A percentile compares a stretch with the other conserved stretches of the same genome.
Conservation (phyloP, 2,329 filamentous ascomycete species). For the Epicoccum nigrum region DNA sequence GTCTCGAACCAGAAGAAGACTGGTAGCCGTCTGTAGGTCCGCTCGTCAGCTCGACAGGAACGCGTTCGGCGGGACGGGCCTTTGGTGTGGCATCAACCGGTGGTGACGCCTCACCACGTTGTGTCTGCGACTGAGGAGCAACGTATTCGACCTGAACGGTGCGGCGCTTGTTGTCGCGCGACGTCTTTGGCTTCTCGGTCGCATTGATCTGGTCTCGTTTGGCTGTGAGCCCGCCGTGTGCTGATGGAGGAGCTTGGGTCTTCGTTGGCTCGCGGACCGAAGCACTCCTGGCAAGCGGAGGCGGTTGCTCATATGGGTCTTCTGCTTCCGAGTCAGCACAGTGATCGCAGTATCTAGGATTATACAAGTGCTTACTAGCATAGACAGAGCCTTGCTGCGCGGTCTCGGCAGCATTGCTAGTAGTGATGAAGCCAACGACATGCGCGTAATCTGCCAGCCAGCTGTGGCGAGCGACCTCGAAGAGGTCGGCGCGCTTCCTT, state of each 20-base stretch:
- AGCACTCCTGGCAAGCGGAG: conserved; percentile 78
- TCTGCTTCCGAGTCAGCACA: conserved; percentile 39
- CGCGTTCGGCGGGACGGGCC: conserved; percentile 57
- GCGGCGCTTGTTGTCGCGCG: conserved; percentile 84
- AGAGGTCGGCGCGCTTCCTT: conserved; percentile 90
- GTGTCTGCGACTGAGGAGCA: conserved; percentile 83
- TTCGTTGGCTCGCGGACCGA: conserved; percentile 90
- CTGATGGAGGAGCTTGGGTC: conserved; percentile 56
- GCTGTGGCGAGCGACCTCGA: conserved; percentile 96
- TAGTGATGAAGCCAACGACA: conserved; percentile 95
- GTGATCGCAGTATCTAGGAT: background rate
- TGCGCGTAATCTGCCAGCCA: conserved; percentile 98
- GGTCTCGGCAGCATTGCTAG: conserved; percentile 80
- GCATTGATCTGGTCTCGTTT: conserved; percentile 77
- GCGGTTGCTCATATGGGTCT: conserved; percentile 65
- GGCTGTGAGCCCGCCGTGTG: conserved; percentile 66
- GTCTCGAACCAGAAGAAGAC: conserved; percentile 32
- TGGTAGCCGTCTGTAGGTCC: conserved; percentile 46
- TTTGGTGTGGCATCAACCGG: conserved; percentile 48
- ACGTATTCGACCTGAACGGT: conserved; percentile 99
- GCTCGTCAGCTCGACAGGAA: conserved; percentile 53
- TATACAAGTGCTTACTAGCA: conserved; percentile 50
- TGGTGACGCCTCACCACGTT: conserved; percentile 66
- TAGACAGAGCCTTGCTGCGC: conserved; percentile 73
- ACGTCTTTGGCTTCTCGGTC: conserved; percentile 66